These are phyloP conservation scores for Ligustrum vulgare DNA, from an alignment of 257 asterid genomes.

Conservation along the genomic window DNA sequence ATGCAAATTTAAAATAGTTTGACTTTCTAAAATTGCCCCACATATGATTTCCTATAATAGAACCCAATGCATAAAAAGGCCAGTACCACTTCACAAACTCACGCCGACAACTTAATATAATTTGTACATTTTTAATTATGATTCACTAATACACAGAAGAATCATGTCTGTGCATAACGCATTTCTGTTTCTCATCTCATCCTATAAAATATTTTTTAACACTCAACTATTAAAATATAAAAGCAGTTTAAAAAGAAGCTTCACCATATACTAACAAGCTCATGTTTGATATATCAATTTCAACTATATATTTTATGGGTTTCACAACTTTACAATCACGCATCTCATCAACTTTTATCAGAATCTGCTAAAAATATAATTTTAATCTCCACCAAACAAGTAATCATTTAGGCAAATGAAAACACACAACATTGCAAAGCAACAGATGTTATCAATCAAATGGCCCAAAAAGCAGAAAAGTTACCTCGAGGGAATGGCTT, in stretches of 20 bases:
- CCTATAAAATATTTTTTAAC: background rate
- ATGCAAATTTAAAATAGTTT: no score
- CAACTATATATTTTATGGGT: no score
- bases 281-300: no score
- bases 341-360: no score
- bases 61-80: background rate
- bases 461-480: background rate
- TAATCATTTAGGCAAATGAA: no score
- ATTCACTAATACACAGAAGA: background rate
- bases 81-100: no score
- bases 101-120: no score
- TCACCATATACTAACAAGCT: background rate
- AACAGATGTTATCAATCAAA: background rate
- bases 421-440: background rate
- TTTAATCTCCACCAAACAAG: no score
- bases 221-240: background rate
- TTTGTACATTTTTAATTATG: background rate
- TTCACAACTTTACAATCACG: no score
- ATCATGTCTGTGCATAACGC: background rate
- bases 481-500: conserved; percentile 81
- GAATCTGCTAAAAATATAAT: no score
- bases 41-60: no score
- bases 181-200: background rate
- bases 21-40: background rate
- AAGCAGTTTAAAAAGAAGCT: background rate